A percentile compares a stretch with the other conserved stretches of the same genome.
Evolutionary conservation across 352 stramenopile species (phyloP).

Genomic region (Globisporangium viniferum): DNA sequence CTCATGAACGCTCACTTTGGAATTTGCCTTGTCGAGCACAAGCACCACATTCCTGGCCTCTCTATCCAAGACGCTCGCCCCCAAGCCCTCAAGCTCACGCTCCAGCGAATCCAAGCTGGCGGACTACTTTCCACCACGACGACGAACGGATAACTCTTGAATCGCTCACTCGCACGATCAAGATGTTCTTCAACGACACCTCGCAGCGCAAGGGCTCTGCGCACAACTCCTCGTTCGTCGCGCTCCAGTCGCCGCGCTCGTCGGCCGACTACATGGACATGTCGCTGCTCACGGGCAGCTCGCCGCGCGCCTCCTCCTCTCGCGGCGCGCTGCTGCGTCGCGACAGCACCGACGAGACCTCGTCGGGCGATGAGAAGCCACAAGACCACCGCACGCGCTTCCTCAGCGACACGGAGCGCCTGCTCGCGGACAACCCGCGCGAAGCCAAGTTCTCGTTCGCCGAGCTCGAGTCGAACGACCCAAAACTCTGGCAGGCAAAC

Average conservation of each 20-base stretch:
- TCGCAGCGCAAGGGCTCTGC: conserved; percentile 11
- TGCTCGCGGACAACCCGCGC: conserved; percentile 49
- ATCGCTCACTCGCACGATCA: not conserved
- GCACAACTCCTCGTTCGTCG: not conserved
- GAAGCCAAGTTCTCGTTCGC: conserved; percentile 47
- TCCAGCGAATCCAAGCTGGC: conserved; percentile 6
- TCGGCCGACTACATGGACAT: conserved; percentile 20
- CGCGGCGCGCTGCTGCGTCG: conserved; percentile 22
- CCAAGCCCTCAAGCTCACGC: not conserved
- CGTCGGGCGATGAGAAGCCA: conserved; percentile 3
- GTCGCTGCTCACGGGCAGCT: not conserved
- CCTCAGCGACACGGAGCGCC: conserved; percentile 55
- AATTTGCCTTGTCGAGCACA: conserved; percentile 20
- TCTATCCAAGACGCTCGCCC: conserved; percentile 3
- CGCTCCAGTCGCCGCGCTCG: conserved; percentile 12
- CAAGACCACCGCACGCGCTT: conserved; percentile 52
- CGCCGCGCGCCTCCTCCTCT: conserved; percentile 10
- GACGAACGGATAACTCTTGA: not conserved
- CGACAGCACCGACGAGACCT: conserved; percentile 19
- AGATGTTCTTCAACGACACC: conserved; percentile 16
- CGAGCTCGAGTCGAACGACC: conserved; percentile 48
- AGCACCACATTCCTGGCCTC: conserved; percentile 2
- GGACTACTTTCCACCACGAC: not conserved
- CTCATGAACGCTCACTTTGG: conserved; percentile 10
- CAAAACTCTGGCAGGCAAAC: conserved; percentile 27